Conservation (phyloP, 2,329 filamentous ascomycete genomes). For the Fusarium haematococcum region DNA sequence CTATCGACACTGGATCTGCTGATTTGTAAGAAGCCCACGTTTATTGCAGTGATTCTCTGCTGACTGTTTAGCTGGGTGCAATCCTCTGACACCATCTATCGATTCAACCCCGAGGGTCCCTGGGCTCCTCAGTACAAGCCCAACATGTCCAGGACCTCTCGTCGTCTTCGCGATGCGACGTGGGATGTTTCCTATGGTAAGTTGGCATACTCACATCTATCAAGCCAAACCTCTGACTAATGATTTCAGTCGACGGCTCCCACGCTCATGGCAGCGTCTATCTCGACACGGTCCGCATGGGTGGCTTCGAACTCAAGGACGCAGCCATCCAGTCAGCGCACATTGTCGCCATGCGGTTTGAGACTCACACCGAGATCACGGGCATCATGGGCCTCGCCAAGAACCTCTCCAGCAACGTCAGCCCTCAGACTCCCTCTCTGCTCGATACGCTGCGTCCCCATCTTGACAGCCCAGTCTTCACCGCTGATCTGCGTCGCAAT, state of each 20-base stretch:
- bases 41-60: background rate
- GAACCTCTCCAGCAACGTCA: slow-evolving; percentile 57
- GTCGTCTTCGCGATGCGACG: slow-evolving; percentile 54
- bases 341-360: slow-evolving; percentile 56
- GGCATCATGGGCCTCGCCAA: slow-evolving; percentile 67
- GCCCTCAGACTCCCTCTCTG: slow-evolving; percentile 57
- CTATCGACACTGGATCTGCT: slow-evolving; percentile 66
- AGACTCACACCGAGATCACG: slow-evolving; percentile 56
- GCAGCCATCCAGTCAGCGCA: slow-evolving; percentile 63
- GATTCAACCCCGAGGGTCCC: slow-evolving; percentile 49
- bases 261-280: slow-evolving; percentile 62
- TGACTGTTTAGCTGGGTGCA: slow-evolving; percentile 62
- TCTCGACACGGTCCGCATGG: slow-evolving; percentile 62
- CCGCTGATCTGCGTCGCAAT: slow-evolving; percentile 62
- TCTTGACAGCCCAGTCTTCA: slow-evolving; percentile 58
- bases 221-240: background rate
- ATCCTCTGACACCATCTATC: slow-evolving; percentile 59
- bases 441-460: slow-evolving; percentile 57
- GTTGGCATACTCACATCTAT: slow-evolving; percentile 43
- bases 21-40: slow-evolving; percentile 69
- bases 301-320: slow-evolving; percentile 56
- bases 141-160: slow-evolving; percentile 58
- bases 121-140: slow-evolving; percentile 58
- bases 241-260: slow-evolving; percentile 54
- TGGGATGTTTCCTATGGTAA: slow-evolving; percentile 64